Conservation (phyloP, 495 filamentous ascomycete species). For the Aspergillus mulundensis region DNA sequence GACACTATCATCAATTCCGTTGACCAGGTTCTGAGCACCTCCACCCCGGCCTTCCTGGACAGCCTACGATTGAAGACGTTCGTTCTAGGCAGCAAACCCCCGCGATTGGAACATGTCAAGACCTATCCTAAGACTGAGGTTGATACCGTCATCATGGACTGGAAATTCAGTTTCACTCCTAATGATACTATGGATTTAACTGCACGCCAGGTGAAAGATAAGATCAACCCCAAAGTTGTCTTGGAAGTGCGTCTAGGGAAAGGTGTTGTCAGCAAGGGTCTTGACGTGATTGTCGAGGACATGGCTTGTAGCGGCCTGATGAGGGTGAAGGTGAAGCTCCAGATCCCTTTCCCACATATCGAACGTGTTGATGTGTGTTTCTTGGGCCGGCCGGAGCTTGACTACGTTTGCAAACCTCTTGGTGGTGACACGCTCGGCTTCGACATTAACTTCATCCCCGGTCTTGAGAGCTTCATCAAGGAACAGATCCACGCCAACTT, state of each 20-base stretch:
- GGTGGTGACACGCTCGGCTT: conserved; percentile 94
- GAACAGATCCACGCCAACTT: conserved; percentile 93
- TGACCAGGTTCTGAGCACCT: conserved; percentile 88
- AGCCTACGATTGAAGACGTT: conserved; percentile 89
- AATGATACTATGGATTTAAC: conserved; percentile 93
- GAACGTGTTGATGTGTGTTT: conserved; percentile 91
- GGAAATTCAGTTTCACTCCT: conserved; percentile 98
- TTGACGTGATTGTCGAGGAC: conserved; percentile 97
- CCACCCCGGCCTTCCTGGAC: conserved; percentile 89
- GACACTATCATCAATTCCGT: conserved; percentile 88
- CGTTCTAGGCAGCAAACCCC: conserved; percentile 88
- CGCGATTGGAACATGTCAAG: conserved; percentile 94
- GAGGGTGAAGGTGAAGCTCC: conserved; percentile 95
- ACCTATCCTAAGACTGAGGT: conserved; percentile 95
- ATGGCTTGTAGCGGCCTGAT: conserved; percentile 93
- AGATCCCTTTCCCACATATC: conserved; percentile 91
- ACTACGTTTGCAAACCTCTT: conserved; percentile 96
- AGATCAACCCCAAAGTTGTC: conserved; percentile 94
- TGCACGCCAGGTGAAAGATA: conserved; percentile 81
- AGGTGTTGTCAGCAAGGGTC: conserved; percentile 89
- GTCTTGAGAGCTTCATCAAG: conserved; percentile 86
- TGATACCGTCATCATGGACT: conserved; percentile 96
- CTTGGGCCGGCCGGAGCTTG: conserved; percentile 69
- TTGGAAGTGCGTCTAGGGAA: conserved; percentile 92
- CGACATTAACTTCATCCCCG: conserved; percentile 98